Percentiles rank a stretch among this genome's conserved stretches.
Evolutionary conservation across 495 filamentous ascomycete genomes (phyloP).

Genomic region (Xanthoparmelia taractica): DNA sequence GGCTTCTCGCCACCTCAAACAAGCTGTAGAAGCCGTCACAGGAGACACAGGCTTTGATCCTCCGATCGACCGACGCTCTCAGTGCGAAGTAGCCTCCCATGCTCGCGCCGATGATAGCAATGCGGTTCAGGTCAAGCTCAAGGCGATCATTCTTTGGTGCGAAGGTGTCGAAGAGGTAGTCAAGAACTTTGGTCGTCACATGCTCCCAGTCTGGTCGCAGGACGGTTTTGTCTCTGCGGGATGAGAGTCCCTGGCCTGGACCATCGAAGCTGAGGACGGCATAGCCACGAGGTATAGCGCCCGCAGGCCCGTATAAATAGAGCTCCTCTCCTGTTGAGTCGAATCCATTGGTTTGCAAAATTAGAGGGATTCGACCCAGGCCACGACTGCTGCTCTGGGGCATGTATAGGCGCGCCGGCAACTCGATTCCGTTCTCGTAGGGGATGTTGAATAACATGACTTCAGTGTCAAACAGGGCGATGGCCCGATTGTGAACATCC

Average conservation of each 20-base stretch:
- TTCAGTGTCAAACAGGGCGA: too few relatives aligned
- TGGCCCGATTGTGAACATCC: too few relatives aligned
- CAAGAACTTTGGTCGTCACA: neutral
- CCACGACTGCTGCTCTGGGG: constrained; percentile 23
- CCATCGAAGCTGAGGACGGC: constrained; percentile 35
- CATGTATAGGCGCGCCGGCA: constrained; percentile 39
- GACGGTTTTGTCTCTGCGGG: constrained; percentile 26
- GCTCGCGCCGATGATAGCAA: constrained; percentile 37
- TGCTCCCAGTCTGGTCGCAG: constrained; percentile 23
- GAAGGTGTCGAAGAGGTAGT: neutral
- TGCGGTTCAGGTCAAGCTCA: constrained; percentile 35
- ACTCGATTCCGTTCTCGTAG: constrained; percentile 27
- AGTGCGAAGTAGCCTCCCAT: constrained; percentile 41
- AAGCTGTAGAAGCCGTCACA: constrained; percentile 39
- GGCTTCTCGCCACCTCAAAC: constrained; percentile 28
- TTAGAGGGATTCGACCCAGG: constrained; percentile 33
- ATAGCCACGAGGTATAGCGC: constrained; percentile 36
- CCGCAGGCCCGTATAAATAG: constrained; percentile 29
- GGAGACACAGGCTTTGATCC: constrained; percentile 40
- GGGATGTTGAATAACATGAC: constrained; percentile 28
- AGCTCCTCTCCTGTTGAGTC: constrained; percentile 45
- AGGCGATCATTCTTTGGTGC: constrained; percentile 16
- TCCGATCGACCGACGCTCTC: constrained; percentile 35
- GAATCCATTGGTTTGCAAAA: constrained; percentile 35
- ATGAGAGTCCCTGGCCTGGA: constrained; percentile 42